phyloP scores from a whole-genome alignment of 192 early-diverging fungal species.

The Lunasporangiospora selenospora region DNA sequence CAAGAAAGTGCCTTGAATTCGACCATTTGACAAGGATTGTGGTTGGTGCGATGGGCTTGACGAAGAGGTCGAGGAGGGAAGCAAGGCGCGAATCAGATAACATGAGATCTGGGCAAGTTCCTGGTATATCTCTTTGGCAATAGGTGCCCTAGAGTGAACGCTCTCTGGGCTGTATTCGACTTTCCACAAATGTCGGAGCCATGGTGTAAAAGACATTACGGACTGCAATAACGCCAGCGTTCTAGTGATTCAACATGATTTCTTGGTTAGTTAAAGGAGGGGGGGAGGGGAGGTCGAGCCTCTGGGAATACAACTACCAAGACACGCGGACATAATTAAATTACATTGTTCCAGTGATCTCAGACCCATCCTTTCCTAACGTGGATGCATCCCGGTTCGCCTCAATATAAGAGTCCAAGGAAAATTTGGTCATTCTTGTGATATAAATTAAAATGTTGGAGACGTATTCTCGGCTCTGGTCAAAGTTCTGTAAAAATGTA shows the following conservation, averaged over 20 bases:
- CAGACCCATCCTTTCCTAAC: conserved; percentile 25
- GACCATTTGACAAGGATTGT: no score
- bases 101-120: conserved; percentile 23
- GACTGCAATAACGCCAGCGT: conserved; percentile 43
- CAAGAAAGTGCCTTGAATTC: conserved; percentile 15
- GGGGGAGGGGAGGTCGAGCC: no score
- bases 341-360: conserved; percentile 42
- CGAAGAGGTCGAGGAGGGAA: conserved; percentile 15
- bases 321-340: no score
- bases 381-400: conserved; percentile 7
- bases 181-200: conserved; percentile 33
- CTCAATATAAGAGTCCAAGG: conserved; percentile 31
- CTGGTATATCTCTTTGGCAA: conserved; percentile 40
- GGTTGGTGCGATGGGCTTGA: no score
- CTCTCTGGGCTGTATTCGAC: conserved; percentile 16
- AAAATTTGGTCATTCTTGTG: conserved; percentile 32
- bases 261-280: no score
- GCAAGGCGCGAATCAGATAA: conserved; percentile 14
- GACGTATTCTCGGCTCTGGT: conserved; percentile 23
- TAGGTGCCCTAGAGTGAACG: conserved; percentile 4
- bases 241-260: conserved; percentile 4
- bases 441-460: conserved; percentile 30
- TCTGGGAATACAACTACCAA: no score
- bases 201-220: conserved; percentile 27
- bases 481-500: conserved; percentile 41